Evolutionary conservation across 208 protist genomes (phyloP).

Genomic region (Leishmania gerbilli): DNA sequence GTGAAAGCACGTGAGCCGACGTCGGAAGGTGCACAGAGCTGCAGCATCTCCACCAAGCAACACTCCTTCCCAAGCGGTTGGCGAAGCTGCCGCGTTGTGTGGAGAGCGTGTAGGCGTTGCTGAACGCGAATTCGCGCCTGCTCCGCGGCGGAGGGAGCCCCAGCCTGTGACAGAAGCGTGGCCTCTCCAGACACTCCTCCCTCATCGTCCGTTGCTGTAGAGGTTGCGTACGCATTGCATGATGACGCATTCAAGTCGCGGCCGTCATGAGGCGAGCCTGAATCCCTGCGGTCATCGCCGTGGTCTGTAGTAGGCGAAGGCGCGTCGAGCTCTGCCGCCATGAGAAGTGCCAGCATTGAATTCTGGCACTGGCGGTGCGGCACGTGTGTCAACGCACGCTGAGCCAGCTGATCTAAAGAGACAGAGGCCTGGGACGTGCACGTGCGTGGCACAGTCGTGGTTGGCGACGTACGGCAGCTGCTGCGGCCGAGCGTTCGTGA

Average conservation of each 20-base stretch:
- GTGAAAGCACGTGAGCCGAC: constrained; percentile 8
- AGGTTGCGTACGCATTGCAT: not conserved
- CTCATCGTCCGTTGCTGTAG: not conserved
- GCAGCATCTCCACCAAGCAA: constrained; percentile 59
- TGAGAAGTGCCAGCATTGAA: constrained; percentile 24
- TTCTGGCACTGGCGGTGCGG: constrained; percentile 15
- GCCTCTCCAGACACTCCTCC: not conserved
- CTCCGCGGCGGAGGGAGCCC: constrained; percentile 33
- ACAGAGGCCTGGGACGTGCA: not conserved
- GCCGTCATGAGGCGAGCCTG: not conserved
- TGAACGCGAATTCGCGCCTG: constrained; percentile 57
- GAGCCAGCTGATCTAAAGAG: constrained; percentile 28
- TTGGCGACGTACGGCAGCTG: not conserved
- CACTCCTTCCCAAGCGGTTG: constrained; percentile 60
- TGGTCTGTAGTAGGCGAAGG: not conserved
- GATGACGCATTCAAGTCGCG: not conserved
- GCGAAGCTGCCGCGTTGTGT: constrained; percentile 39
- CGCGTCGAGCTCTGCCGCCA: constrained; percentile 28
- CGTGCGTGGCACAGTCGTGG: not conserved
- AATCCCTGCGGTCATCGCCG: not conserved
- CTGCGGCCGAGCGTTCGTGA: not conserved
- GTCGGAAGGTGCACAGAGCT: constrained; percentile 3
- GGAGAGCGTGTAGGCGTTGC: constrained; percentile 57
- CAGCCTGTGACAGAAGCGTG: not conserved
- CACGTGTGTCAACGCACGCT: constrained; percentile 15